phyloP scores from a whole-genome alignment of 2,329 filamentous ascomycete genomes.

The Colletotrichum truncatum region DNA sequence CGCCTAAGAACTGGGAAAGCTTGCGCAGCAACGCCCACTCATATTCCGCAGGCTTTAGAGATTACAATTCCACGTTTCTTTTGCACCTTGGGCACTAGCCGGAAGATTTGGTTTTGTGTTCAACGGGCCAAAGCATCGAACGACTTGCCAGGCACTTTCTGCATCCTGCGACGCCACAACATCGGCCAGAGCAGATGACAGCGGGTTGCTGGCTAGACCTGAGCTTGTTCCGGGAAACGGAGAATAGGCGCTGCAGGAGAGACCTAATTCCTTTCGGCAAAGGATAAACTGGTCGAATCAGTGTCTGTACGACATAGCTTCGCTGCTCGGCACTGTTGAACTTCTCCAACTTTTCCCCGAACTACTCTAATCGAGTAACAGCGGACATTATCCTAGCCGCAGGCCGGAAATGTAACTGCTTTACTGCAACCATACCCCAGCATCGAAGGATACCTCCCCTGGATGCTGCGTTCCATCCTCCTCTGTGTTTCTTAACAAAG shows the following conservation, averaged over 20 bases:
- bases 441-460: background rate
- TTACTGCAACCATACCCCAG: slow-evolving; percentile 20
- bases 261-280: slow-evolving; percentile 2
- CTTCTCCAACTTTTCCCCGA: slow-evolving; percentile 31
- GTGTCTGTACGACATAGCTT: slow-evolving; percentile 23
- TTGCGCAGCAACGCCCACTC: background rate
- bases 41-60: background rate
- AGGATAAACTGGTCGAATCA: slow-evolving; percentile 4
- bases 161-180: background rate
- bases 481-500: background rate
- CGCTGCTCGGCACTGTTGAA: slow-evolving; percentile 18
- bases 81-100: background rate
- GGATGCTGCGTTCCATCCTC: no score
- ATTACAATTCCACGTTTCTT: background rate
- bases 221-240: background rate
- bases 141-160: background rate
- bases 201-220: background rate
- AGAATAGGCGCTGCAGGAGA: slow-evolving; percentile 6
- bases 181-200: background rate
- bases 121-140: background rate
- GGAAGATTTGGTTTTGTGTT: background rate
- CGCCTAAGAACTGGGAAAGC: slow-evolving; percentile 10
- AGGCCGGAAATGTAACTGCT: slow-evolving; percentile 14
- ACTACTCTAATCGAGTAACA: slow-evolving; percentile 15
- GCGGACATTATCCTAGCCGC: slow-evolving; percentile 12